Percentiles rank a stretch among this genome's conserved stretches.
Evolutionary conservation across 2,329 filamentous ascomycete species (phyloP).

Genomic region (Aspergillus pseudotamarii): DNA sequence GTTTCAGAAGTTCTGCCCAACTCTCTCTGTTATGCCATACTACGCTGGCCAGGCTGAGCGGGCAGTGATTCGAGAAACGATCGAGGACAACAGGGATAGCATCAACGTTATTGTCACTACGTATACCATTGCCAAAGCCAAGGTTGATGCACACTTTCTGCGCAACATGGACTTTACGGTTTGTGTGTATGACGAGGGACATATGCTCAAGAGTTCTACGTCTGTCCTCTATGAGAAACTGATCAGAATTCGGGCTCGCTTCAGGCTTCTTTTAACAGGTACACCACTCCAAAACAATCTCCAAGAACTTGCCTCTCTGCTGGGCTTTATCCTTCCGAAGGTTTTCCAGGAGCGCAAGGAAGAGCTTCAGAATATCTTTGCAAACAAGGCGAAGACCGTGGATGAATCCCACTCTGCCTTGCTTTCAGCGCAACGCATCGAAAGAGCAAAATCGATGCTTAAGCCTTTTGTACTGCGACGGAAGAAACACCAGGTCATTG

Average conservation of each 20-base stretch:
- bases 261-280: slow-evolving; percentile 83
- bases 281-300: slow-evolving; percentile 97
- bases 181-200: slow-evolving; percentile 90
- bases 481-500: slow-evolving; percentile 89
- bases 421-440: slow-evolving; percentile 83
- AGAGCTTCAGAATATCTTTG: slow-evolving; percentile 84
- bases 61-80: slow-evolving; percentile 66
- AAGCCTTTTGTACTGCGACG: slow-evolving; percentile 92
- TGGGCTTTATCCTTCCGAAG: slow-evolving; percentile 89
- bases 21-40: slow-evolving; percentile 71
- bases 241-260: slow-evolving; percentile 74
- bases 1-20: slow-evolving; percentile 83
- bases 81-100: slow-evolving; percentile 64
- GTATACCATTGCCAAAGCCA: slow-evolving; percentile 67
- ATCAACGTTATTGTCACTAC: slow-evolving; percentile 74
- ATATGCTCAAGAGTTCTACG: slow-evolving; percentile 85
- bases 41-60: slow-evolving; percentile 71
- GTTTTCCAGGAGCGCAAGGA: slow-evolving; percentile 78
- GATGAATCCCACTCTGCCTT: slow-evolving; percentile 74
- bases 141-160: slow-evolving; percentile 65
- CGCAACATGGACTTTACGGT: slow-evolving; percentile 59
- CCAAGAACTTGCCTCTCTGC: slow-evolving; percentile 83
- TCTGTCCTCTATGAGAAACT: slow-evolving; percentile 81
- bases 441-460: slow-evolving; percentile 85
- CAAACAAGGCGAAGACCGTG: slow-evolving; percentile 83